These are phyloP conservation scores for Trypanosoma mega DNA, from an alignment of 208 protist genomes.

Conservation along the genomic window DNA sequence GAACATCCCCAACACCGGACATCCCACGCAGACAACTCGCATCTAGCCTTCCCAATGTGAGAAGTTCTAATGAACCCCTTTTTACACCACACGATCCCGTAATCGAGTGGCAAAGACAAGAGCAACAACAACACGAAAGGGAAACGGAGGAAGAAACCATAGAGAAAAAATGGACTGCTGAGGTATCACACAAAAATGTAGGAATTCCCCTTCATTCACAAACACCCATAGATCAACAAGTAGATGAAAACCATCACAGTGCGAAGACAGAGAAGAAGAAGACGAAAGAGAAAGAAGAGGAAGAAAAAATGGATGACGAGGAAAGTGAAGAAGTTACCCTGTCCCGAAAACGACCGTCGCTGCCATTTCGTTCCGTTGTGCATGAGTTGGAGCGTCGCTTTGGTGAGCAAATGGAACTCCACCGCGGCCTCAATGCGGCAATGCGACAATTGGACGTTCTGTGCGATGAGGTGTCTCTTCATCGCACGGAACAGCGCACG, in stretches of 20 bases:
- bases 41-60: no score
- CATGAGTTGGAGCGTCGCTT: constrained; percentile 54
- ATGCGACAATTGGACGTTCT: constrained; percentile 31
- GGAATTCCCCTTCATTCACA: not conserved
- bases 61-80: no score
- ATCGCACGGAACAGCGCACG: constrained; percentile 46
- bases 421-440: constrained; percentile 41
- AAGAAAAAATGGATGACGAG: not conserved
- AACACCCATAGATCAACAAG: not conserved
- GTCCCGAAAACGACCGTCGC: no score
- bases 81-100: no score
- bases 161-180: no score
- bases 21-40: not conserved
- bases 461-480: constrained; percentile 22
- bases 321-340: not conserved
- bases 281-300: not conserved
- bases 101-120: no score
- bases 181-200: not conserved
- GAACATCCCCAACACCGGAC: not conserved
- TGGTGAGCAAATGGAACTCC: constrained; percentile 59
- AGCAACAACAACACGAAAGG: no score
- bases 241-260: not conserved
- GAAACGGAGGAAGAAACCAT: no score
- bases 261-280: not conserved
- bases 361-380: constrained; percentile 42